These are phyloP conservation scores for Penicillium sp. DNA, from an alignment of 2,329 filamentous ascomycete genomes.

Conservation along the genomic window DNA sequence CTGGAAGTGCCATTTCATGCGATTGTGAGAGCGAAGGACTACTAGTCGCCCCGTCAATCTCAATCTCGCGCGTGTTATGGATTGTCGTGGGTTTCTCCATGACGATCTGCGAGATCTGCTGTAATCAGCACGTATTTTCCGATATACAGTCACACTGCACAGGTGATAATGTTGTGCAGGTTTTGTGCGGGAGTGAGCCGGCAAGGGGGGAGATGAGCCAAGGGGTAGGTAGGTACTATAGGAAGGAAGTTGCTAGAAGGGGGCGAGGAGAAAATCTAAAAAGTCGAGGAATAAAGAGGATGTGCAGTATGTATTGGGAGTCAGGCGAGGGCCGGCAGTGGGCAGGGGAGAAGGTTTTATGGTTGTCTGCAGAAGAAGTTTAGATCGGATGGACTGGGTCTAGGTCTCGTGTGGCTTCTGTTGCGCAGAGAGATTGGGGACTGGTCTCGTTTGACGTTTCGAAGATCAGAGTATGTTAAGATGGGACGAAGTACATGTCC, in stretches of 20 bases:
- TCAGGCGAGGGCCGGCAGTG: neutral
- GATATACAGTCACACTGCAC: neutral
- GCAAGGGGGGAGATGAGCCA: constrained; percentile 9
- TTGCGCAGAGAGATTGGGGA: neutral
- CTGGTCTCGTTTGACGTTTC: neutral
- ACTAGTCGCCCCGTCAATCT: constrained; percentile 19
- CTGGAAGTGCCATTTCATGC: constrained; percentile 5
- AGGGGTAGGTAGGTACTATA: neutral
- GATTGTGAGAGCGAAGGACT: constrained; percentile 24
- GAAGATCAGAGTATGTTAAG: neutral
- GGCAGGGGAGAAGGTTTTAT: constrained; percentile 19
- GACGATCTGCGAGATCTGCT: neutral
- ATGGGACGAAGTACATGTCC: neutral
- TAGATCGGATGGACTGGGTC: constrained; percentile 1
- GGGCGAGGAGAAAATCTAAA: neutral
- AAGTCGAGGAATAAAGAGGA: neutral
- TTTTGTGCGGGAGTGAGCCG: neutral
- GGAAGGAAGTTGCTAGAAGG: constrained; percentile 7
- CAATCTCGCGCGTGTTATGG: constrained; percentile 18
- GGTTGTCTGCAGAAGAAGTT: constrained; percentile 19
- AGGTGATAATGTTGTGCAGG: neutral
- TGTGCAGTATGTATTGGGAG: neutral
- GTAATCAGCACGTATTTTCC: neutral
- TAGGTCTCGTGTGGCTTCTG: constrained; percentile 10
- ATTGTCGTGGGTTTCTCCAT: constrained; percentile 25